These are phyloP conservation scores for Tulasnella sp. DNA, from an alignment of 768 basidiomycete genomes.

Conservation along the genomic window DNA sequence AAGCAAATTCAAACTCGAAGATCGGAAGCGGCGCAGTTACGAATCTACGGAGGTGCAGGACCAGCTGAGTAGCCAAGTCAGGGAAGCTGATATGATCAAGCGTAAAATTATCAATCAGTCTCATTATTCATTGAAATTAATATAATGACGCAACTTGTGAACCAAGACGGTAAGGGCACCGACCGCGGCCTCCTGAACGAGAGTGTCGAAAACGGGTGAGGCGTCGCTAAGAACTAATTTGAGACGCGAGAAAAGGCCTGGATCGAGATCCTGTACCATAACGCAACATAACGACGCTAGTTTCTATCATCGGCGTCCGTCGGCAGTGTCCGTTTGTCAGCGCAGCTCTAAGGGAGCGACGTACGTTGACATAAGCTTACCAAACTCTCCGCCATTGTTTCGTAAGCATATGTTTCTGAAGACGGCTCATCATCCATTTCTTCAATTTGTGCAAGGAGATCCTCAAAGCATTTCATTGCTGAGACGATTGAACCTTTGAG, in stretches of 20 bases:
- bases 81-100: conserved; percentile 49
- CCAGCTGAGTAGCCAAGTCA: conserved; percentile 58
- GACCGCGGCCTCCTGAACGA: conserved; percentile 81
- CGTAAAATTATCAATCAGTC: not conserved
- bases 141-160: conserved; percentile 42
- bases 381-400: conserved; percentile 83
- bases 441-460: conserved; percentile 64
- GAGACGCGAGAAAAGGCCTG: conserved; percentile 53
- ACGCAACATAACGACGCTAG: conserved; percentile 69
- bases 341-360: not conserved
- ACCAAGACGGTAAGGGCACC: conserved; percentile 76
- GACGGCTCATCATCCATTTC: conserved; percentile 71
- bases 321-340: not conserved
- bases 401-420: conserved; percentile 80
- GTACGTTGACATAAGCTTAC: conserved; percentile 36
- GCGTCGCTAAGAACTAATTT: conserved; percentile 65
- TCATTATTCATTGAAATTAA: not conserved
- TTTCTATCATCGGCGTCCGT: conserved; percentile 45
- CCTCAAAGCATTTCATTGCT: conserved; percentile 63
- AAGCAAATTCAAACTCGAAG: conserved; percentile 73
- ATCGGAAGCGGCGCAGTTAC: conserved; percentile 77
- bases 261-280: conserved; percentile 53
- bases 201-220: conserved; percentile 66
- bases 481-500: conserved; percentile 41
- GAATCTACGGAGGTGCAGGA: conserved; percentile 69